phyloP scores from a whole-genome alignment of 495 filamentous ascomycete species.

The Daldinia loculata region DNA sequence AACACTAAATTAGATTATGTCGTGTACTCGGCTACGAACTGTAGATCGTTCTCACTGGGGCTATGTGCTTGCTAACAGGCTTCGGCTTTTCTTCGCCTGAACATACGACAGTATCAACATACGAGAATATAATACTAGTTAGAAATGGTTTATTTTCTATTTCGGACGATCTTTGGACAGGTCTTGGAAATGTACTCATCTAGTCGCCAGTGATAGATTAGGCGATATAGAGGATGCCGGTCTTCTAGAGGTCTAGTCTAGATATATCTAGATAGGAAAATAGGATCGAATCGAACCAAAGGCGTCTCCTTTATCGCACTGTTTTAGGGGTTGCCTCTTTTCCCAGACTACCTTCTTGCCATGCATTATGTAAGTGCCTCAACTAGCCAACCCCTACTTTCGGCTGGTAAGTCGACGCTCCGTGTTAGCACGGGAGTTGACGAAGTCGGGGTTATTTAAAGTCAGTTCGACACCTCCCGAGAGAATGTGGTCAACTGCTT shows the following conservation, averaged over 20 bases:
- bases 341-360: background rate
- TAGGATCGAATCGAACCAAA: background rate
- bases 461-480: conserved; percentile 40
- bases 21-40: background rate
- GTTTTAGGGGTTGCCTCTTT: background rate
- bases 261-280: background rate
- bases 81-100: too few species aligned
- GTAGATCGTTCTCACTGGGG: background rate
- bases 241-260: background rate
- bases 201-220: background rate
- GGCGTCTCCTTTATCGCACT: background rate
- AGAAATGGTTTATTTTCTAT: background rate
- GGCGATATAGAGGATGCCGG: background rate
- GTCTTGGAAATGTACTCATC: background rate
- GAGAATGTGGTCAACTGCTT: conserved; percentile 2
- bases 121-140: background rate
- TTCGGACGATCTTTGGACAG: background rate
- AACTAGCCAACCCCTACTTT: background rate
- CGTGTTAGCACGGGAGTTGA: background rate
- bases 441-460: background rate
- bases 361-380: background rate
- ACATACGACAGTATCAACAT: background rate
- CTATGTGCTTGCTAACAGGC: background rate
- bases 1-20: background rate
- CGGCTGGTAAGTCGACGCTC: background rate